phyloP scores from a whole-genome alignment of 768 basidiomycete species.

The Chalciporus piperatus region DNA sequence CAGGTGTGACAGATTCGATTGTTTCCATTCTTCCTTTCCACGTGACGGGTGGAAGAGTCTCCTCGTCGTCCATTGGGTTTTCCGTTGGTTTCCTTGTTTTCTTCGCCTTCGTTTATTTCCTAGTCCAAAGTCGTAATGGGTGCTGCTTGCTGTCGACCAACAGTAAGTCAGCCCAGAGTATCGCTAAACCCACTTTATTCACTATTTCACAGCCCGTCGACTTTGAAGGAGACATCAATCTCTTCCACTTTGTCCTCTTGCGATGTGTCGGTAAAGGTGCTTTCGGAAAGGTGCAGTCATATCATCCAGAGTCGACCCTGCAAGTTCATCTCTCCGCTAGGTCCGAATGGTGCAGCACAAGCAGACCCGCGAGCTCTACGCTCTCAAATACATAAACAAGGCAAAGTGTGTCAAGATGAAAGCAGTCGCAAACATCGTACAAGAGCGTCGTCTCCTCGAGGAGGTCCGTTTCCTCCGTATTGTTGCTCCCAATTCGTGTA shows the following conservation, averaged over 20 bases:
- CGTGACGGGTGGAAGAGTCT: slow-evolving; percentile 10
- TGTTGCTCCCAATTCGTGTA: background rate
- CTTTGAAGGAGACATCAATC: slow-evolving; percentile 92
- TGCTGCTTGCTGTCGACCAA: slow-evolving; percentile 80
- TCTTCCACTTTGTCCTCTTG: slow-evolving; percentile 94
- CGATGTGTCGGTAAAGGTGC: slow-evolving; percentile 98
- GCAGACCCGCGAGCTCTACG: slow-evolving; percentile 93
- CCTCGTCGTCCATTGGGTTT: slow-evolving; percentile 10
- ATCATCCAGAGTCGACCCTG: slow-evolving; percentile 8
- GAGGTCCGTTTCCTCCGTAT: slow-evolving; percentile 56
- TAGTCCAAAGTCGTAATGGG: slow-evolving; percentile 45
- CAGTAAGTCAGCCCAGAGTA: slow-evolving; percentile 43
- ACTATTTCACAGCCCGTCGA: slow-evolving; percentile 69
- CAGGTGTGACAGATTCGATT: background rate
- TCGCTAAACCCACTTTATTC: background rate
- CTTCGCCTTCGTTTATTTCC: slow-evolving; percentile 1
- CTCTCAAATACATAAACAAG: slow-evolving; percentile 99
- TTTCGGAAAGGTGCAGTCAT: slow-evolving; percentile 81
- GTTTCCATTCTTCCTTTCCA: background rate
- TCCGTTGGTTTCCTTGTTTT: slow-evolving; percentile 3
- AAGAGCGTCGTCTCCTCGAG: slow-evolving; percentile 91
- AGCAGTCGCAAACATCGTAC: slow-evolving; percentile 95
- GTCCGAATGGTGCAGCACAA: slow-evolving; percentile 99
- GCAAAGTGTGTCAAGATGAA: slow-evolving; percentile 98
- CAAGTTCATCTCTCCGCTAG: slow-evolving; percentile 40